Base-by-base conservation (phyloP, 2,329 filamentous ascomycete genomes). In the Pezicula carpinea region DNA sequence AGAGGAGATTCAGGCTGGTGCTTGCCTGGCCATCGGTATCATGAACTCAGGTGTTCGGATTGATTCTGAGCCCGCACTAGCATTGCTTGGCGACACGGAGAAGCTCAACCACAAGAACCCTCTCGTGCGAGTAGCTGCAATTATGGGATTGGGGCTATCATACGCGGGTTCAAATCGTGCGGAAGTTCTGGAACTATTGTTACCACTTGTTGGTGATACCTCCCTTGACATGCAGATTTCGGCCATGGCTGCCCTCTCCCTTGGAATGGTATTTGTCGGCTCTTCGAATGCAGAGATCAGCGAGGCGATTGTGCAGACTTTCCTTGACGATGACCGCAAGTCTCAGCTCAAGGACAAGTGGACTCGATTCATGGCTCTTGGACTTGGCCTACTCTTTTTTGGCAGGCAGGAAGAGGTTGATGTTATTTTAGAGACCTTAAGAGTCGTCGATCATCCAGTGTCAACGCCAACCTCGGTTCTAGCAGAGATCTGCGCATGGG, bases 391-490 rank as follows among this genome's bases (percentile, higher is more conserved):
- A 21, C 76, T 99, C 22, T 99, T 90, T 78, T 97, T 99, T 59
- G 93, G 93, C 33, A 85, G 89, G 54, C 93, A 99, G 69, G 93
- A 99, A 67, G 92, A 97, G 66, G 93, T 97, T n/a, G 93, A 99
- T 61, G 92, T 97, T 48, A 91, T 97, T 55, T 73, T 97, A 26
- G 93, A 99, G 71, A 96, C 93, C 0, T 78, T 99, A 47, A 99
- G 97, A 74, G 93, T 88, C 21, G 90, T 97, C 45, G 91, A 97
- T 54, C 92, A 97, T 65, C 92, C 93, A 19, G 95, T 96, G 83
- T 89, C 91, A 17, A 93, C 93, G 69, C 88, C 93, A n/a, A 96
- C 92, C 1, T 87, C 89, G 1, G 89, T 97, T 5, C 79, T 99
- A 51, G 90, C 91, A 14, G 92, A 96, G 62, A 95, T 97, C 47